A percentile compares a stretch with the other conserved stretches of the same genome.
Evolutionary conservation across 2,329 filamentous ascomycete genomes (phyloP).

Genomic region (Cladosporium austrohemisphaericum): DNA sequence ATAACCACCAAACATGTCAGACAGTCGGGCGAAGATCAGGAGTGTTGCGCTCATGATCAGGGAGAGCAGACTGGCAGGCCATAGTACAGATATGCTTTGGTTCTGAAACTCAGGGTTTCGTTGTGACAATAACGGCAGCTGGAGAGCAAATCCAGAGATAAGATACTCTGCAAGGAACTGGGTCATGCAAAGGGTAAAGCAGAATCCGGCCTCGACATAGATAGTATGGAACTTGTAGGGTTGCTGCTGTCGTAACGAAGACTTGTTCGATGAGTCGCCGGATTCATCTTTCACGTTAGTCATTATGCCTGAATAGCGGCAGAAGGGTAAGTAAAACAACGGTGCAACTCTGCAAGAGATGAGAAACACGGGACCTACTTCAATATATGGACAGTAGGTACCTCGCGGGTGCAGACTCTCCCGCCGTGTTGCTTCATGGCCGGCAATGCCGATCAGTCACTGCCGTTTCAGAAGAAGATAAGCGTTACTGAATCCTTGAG

Average conservation of each 20-base stretch:
- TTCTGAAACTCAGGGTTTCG: conserved; percentile 12
- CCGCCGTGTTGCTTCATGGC: no score
- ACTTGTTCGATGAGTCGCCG: neutral
- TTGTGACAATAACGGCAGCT: conserved; percentile 28
- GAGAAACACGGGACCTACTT: no score
- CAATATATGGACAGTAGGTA: no score
- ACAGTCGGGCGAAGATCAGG: conserved; percentile 32
- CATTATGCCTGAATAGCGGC: no score
- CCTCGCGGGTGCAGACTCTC: no score
- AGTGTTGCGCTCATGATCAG: conserved; percentile 33
- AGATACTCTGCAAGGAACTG: conserved; percentile 37
- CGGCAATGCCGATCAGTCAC: no score
- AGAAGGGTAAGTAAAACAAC: no score
- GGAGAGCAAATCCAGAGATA: conserved; percentile 36
- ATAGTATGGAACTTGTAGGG: conserved; percentile 27
- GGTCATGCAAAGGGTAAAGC: conserved; percentile 34
- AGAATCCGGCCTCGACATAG: conserved; percentile 31
- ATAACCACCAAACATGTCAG: conserved; percentile 37
- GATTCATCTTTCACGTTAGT: no score
- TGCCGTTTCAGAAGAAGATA: no score
- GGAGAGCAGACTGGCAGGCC: conserved; percentile 34
- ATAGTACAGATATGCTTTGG: conserved; percentile 28
- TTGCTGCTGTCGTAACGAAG: conserved; percentile 1
- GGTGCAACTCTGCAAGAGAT: no score
- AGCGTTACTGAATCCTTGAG: no score